Evolutionary conservation across 345 rosid species (phyloP), one percentile per base, ranked within the genome.

Genomic region (Lepidium sativum): DNA sequence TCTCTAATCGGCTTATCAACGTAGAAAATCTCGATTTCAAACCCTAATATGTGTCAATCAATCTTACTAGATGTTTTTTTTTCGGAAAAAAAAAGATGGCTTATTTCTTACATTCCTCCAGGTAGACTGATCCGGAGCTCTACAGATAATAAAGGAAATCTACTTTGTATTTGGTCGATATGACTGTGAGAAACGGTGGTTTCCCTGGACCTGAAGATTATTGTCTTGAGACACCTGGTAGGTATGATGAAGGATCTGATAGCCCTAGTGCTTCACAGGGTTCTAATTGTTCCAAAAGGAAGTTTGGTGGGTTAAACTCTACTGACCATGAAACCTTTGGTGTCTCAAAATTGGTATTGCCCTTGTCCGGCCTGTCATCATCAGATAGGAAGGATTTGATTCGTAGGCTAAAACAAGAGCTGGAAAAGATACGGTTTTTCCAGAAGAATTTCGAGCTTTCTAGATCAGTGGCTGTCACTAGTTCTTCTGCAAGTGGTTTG

Each of bases 201-300:
- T 70, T 70, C 48, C 41, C 48, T 16, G 56, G 63, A 11, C 41
- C 40, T 16, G 56, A 56, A 10, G 68, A 23, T 21, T 60, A 42
- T 42, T 42, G 8, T 40, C 59, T 49, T 11, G 72, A 68, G 23
- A 20, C 66, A 40, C 66, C 73, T 2, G 48, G 45, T 70, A 56
- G 31, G 0, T 70, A 43, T 27, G 74, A 43, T 40, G 91, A 85
- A 77, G 87, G 84, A 10, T 76, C 83, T 69, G 92, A 94, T 40
- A 81, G 83, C 73, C 85, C 82, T 1, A 87, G 85, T 2, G 86
- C 65, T 23, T 87, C 95, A 0, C 81, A 82, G 67, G 86, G 79
- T 72, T 86, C 86, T 0, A 75, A 50, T 66, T 85, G 77, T 60
- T 87, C 75, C 16, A 82, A 80, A 67, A 83, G 86, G 75, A 82